Conservation (phyloP, 2,329 filamentous ascomycete species). For the Venturia asperata region DNA sequence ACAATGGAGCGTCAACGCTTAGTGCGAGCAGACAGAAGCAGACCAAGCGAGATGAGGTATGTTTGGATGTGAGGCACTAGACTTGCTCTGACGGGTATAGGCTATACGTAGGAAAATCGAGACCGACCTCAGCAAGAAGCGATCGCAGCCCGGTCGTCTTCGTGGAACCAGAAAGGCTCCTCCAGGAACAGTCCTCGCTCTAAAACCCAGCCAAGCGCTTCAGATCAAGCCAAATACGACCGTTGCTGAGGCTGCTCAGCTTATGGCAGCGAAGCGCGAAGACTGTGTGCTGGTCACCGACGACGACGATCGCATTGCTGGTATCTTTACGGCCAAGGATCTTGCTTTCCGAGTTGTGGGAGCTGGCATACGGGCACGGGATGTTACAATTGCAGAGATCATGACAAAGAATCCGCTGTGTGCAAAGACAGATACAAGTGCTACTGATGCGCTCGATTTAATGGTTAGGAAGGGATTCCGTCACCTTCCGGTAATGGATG, state of each 20-base stretch:
- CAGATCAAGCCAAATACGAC: slow-evolving; percentile 96
- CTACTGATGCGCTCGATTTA: slow-evolving; percentile 90
- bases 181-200: slow-evolving; percentile 87
- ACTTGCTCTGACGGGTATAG: slow-evolving; percentile 41
- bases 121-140: slow-evolving; percentile 96
- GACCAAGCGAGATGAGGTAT: slow-evolving; percentile 95
- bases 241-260: slow-evolving; percentile 90
- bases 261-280: slow-evolving; percentile 98
- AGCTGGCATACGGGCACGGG: slow-evolving; percentile 77
- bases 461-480: slow-evolving; percentile 99
- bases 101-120: slow-evolving; percentile 96
- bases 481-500: slow-evolving; percentile 97
- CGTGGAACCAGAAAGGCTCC: slow-evolving; percentile 87
- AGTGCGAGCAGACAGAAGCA: slow-evolving; percentile 95
- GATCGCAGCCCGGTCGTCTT: slow-evolving; percentile 67
- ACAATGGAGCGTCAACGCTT: slow-evolving; percentile 59
- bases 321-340: slow-evolving; percentile 99
- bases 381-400: slow-evolving; percentile 91
- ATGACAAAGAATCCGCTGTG: slow-evolving; percentile 99
- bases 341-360: slow-evolving; percentile 95
- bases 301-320: slow-evolving; percentile 93
- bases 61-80: slow-evolving; percentile 25
- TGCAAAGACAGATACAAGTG: slow-evolving; percentile 93
- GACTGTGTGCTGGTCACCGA: slow-evolving; percentile 97
- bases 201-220: slow-evolving; percentile 90